phyloP scores from a whole-genome alignment of 768 basidiomycete species.

The Scleroderma citrinum region DNA sequence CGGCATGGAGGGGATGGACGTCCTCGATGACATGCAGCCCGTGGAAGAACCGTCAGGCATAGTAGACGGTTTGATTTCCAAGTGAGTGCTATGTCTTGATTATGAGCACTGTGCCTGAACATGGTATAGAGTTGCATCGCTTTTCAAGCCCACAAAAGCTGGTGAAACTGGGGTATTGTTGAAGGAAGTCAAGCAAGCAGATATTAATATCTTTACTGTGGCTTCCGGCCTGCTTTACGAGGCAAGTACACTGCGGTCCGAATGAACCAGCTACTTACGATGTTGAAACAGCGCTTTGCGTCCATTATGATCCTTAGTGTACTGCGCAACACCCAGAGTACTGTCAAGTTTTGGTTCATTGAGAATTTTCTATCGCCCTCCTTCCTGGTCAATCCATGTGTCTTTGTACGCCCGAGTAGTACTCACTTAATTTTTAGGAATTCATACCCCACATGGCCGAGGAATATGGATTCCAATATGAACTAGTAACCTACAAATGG shows the following conservation, averaged over 20 bases:
- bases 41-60: constrained; percentile 32
- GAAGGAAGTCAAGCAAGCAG: constrained; percentile 53
- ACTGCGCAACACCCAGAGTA: constrained; percentile 86
- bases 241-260: constrained; percentile 38
- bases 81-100: constrained; percentile 33
- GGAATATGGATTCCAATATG: constrained; percentile 92
- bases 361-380: constrained; percentile 98
- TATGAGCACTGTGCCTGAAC: constrained; percentile 1
- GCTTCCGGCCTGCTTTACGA: constrained; percentile 96
- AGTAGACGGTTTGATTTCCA: constrained; percentile 43
- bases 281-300: constrained; percentile 69
- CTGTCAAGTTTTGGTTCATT: constrained; percentile 99
- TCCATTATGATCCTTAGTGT: constrained; percentile 99
- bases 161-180: constrained; percentile 17
- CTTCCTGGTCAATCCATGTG: constrained; percentile 62
- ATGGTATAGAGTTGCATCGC: constrained; percentile 36
- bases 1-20: constrained; percentile 81
- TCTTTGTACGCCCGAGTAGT: neutral
- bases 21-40: constrained; percentile 49
- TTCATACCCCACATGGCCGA: constrained; percentile 91
- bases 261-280: constrained; percentile 2
- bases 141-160: constrained; percentile 31
- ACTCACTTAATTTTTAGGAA: constrained; percentile 46
- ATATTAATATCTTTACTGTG: constrained; percentile 98
- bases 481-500: constrained; percentile 99